phyloP scores from a whole-genome alignment of 495 filamentous ascomycete genomes.

The Parathielavia hyrcaniae region DNA sequence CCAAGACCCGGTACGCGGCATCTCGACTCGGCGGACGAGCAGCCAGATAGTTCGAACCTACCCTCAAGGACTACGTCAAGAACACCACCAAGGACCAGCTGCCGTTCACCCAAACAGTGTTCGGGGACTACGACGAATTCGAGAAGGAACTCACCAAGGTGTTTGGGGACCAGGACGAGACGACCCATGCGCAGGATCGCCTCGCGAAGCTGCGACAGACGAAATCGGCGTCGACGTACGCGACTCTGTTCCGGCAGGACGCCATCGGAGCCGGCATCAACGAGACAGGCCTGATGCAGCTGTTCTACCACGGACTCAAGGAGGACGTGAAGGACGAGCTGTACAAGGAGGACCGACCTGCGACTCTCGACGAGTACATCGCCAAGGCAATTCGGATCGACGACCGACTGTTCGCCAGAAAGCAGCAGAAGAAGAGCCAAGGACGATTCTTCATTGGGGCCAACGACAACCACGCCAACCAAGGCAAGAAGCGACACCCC shows the following conservation, averaged over 20 bases:
- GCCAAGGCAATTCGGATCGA: not conserved
- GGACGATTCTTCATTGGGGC: not conserved
- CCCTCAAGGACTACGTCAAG: not conserved
- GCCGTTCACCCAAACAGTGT: not conserved
- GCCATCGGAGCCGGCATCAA: not conserved
- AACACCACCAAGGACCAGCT: not conserved
- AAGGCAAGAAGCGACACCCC: not conserved
- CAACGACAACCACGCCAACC: not conserved
- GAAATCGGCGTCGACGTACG: not conserved
- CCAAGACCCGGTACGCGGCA: not conserved
- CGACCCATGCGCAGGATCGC: not conserved
- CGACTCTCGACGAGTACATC: not conserved
- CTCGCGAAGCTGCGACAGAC: not conserved
- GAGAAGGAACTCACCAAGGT: not conserved
- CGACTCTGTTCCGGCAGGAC: not conserved
- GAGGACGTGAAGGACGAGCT: slow-evolving; percentile 5
- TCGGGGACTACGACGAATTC: not conserved
- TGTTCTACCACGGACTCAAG: slow-evolving; percentile 8
- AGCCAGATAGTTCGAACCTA: not conserved
- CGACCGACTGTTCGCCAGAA: not conserved
- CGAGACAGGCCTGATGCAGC: slow-evolving; percentile 3
- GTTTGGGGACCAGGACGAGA: not conserved
- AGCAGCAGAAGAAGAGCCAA: not conserved
- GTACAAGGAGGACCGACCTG: not conserved
- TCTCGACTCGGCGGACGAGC: not conserved